Evolutionary conservation across 2,329 filamentous ascomycete genomes (phyloP).

Genomic region (Tolypocladium sp.): DNA sequence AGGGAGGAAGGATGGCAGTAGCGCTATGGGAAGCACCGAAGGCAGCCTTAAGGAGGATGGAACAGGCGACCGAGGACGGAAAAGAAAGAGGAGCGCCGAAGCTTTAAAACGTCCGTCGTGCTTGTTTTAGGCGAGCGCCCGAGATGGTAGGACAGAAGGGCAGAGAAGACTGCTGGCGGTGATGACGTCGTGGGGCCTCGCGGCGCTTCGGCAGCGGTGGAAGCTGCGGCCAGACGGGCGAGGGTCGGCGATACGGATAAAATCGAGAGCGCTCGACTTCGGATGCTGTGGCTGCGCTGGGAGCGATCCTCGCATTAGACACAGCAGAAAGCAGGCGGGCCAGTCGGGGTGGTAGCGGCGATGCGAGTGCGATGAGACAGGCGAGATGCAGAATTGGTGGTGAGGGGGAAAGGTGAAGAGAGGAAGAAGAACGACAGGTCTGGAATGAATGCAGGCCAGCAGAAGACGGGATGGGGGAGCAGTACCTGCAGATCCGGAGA

Average conservation of each 20-base stretch:
- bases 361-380: not conserved
- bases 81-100: constrained; percentile 35
- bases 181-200: constrained; percentile 10
- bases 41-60: constrained; percentile 40
- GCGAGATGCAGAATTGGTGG: not conserved
- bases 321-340: not conserved
- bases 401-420: not conserved
- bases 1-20: not conserved
- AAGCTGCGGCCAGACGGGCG: constrained; percentile 3
- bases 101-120: constrained; percentile 42
- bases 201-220: constrained; percentile 7
- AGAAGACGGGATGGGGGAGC: constrained; percentile 3
- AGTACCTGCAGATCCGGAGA: constrained; percentile 13
- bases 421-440: not conserved
- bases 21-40: not conserved
- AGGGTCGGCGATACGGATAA: constrained; percentile 8
- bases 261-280: constrained; percentile 2
- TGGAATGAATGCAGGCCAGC: not conserved
- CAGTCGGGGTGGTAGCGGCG: not conserved
- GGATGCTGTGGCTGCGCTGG: not conserved
- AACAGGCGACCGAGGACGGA: constrained; percentile 40
- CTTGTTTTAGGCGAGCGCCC: constrained; percentile 23
- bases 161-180: constrained; percentile 2
- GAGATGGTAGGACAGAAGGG: constrained; percentile 6
- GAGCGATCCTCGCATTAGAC: not conserved